Conservation (phyloP, 805 yeast species). For the Barnettozyma salicaria region DNA sequence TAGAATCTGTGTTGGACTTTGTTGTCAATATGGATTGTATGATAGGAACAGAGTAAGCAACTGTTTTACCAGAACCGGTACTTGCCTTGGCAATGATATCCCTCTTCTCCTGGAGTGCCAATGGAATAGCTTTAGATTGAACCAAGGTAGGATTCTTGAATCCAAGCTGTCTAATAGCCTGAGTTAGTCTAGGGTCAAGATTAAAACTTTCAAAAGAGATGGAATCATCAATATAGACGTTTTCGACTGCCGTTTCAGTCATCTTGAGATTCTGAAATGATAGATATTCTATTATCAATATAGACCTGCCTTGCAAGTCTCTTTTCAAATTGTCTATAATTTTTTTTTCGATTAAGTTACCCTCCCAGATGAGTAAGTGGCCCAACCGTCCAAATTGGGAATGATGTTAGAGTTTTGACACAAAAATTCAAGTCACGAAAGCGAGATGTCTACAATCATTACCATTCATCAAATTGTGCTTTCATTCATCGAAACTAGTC, state of each 20-base stretch:
- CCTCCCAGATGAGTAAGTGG: slow-evolving; percentile 7
- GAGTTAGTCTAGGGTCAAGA: slow-evolving; percentile 75
- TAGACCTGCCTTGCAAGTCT: no score
- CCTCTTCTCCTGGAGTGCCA: slow-evolving; percentile 83
- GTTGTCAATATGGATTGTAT: slow-evolving; percentile 63
- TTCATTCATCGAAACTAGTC: no score
- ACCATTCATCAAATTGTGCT: no score
- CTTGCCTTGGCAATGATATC: slow-evolving; percentile 92
- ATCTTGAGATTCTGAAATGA: no score
- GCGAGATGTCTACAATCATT: no score
- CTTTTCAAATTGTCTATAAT: neutral
- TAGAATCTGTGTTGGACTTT: slow-evolving; percentile 26
- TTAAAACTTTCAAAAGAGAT: slow-evolving; percentile 68
- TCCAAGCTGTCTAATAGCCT: slow-evolving; percentile 77
- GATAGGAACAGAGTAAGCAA: slow-evolving; percentile 84
- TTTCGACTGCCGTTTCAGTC: slow-evolving; percentile 44
- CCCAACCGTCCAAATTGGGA: neutral
- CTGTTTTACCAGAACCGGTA: slow-evolving; percentile 95
- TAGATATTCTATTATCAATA: no score
- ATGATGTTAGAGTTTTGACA: neutral
- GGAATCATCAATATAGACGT: slow-evolving; percentile 66
- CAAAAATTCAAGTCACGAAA: neutral
- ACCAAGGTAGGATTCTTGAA: slow-evolving; percentile 84
- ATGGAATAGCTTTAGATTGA: slow-evolving; percentile 86
- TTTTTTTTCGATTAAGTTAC: neutral